Conservation (phyloP, 192 early-diverging fungal genomes). For the Phlyctochytrium planicorne region DNA sequence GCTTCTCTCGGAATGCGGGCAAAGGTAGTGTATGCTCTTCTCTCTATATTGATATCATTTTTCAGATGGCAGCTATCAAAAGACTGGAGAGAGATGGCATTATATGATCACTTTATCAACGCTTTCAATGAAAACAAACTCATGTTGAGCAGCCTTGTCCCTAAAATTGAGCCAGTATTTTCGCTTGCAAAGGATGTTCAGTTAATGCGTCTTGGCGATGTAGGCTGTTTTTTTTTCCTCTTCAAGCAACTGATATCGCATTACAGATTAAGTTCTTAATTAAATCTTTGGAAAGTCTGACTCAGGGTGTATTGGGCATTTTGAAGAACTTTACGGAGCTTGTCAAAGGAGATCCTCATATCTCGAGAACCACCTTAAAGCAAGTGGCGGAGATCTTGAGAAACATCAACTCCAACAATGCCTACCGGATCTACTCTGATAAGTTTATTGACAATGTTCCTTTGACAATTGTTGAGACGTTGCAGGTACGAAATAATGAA, state of each 20-base stretch:
- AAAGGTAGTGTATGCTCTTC: neutral
- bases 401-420: neutral
- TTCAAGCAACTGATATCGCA: neutral
- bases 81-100: constrained; percentile 2
- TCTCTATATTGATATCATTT: neutral
- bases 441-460: neutral
- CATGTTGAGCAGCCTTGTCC: neutral
- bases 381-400: neutral
- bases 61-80: constrained; percentile 16
- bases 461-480: neutral
- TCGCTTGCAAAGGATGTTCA: neutral
- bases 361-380: neutral
- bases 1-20: neutral
- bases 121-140: neutral
- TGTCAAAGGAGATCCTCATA: neutral
- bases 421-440: neutral
- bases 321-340: neutral
- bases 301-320: neutral
- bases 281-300: neutral
- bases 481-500: neutral
- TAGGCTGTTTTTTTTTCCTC: neutral
- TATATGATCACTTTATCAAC: constrained; percentile 3
- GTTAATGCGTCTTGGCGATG: neutral
- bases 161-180: neutral
- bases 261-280: constrained; percentile 8